These are phyloP conservation scores for Tetrapisispora taiwanensis DNA, from an alignment of 805 yeast species.

Conservation along the genomic window DNA sequence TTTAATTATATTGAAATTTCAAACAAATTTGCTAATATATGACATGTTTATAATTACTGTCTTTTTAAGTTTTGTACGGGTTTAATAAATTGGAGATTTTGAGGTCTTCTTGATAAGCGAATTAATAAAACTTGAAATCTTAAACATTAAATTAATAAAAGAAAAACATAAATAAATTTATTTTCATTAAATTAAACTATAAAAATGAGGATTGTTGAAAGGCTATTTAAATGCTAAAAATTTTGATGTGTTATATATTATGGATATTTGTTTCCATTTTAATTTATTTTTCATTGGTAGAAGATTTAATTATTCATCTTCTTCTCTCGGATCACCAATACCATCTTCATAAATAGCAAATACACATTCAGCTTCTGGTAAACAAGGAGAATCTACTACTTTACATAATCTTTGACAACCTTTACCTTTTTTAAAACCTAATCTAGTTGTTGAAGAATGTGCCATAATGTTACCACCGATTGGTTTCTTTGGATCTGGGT, in stretches of 20 bases:
- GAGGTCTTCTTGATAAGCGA: no score
- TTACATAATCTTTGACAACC: conserved; percentile 91
- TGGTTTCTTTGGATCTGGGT: conserved; percentile 96
- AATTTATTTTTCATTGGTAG: no score
- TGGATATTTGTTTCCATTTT: background rate
- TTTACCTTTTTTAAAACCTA: conserved; percentile 80
- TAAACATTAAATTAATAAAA: no score
- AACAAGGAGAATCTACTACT: conserved; percentile 90
- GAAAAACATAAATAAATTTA: no score
- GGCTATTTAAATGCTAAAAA: background rate
- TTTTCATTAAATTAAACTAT: background rate
- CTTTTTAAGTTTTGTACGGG: no score
- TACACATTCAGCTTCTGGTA: conserved; percentile 90
- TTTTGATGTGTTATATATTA: background rate
- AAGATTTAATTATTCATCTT: conserved; percentile 34
- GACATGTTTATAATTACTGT: background rate
- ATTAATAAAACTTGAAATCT: no score
- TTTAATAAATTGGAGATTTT: no score
- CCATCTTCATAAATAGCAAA: conserved; percentile 97
- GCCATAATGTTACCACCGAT: conserved; percentile 98
- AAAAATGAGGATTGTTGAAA: background rate
- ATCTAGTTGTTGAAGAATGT: conserved; percentile 89
- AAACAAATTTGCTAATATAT: background rate
- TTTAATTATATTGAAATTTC: background rate
- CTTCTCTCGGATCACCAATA: conserved; percentile 87